Evolutionary conservation across 148 eudicot genomes (phyloP), one percentile per base, ranked within the genome.

Genomic region (Cornus kousa): DNA sequence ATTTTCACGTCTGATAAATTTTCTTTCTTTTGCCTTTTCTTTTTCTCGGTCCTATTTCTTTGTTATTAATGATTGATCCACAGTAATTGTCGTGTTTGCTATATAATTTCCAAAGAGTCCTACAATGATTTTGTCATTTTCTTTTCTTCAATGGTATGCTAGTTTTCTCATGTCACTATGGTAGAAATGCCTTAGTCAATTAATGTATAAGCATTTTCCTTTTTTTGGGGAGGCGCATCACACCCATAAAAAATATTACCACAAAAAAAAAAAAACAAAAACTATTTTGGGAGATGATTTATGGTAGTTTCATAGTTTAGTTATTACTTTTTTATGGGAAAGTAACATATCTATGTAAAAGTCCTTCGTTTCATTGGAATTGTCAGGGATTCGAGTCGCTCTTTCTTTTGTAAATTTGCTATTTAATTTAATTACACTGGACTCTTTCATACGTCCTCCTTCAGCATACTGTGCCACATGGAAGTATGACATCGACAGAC

Each of bases 401-500:
- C 0, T 59, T 31, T 32, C 11, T n/a, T 17, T 62, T 37, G 7
- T 40, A 39, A 14, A 0, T 66, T 23, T 43, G 24, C 22, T 32
- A 35, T 46, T 1, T 66, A 9, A 28, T 11, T 43, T 22, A 13
- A 74, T n/a, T 62, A n/a, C 24, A 62, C 66, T n/a, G 23, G 23
- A 62, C 14, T 53, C 68, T 48, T 69, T 28, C 13, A 7, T 55
- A 71, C 31, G 71, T 5, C 3, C 62, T 76, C 80, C 31, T 79
- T 66, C 72, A 74, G 83, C 83, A 74, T 68, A 74, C 74, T 77
- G 81, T 68, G 50, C 74, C 59, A 33, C 71, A 86, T 59, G 81
- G 75, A 76, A 72, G 74, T 77, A 74, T 77, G 77, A 74, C 78
- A 70, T 73, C 28, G 33, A 72, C 78, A 74, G 87, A 85, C 71